Base-by-base conservation (phyloP, 352 stramenopile species). In the Phytopythium delawarense region DNA sequence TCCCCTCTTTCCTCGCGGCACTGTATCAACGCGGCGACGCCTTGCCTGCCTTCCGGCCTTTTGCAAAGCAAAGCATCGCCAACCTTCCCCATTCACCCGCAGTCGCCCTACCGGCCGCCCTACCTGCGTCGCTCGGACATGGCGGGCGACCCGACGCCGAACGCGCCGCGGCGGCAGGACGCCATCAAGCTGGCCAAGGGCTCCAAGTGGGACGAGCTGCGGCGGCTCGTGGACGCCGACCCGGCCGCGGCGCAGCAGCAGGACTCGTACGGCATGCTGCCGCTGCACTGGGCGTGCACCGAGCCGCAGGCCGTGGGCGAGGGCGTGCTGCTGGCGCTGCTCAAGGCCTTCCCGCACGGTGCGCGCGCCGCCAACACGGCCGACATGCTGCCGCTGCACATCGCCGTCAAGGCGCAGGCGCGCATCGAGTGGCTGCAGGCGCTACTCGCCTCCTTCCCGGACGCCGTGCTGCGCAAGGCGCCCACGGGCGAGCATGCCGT, bases 351-450 rank as follows among this genome's bases (percentile, higher is more conserved):
- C 55, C 87, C 87, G 28, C 66, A 78, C 13, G 87, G 84, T 21
- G 84, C 84, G 45, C 79, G 78, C 32, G 64, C 76, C 11, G 67
- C 71, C 34, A 96, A 96, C 67, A 92, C 82, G 49, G 87, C 83
- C 59, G 86, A 91, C 70, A 91, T 93, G 81, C 64, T 96, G 25
- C 87, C 87, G 51, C 71, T 96, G 42, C 87, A 96, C 71, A 96
- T 96, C 62, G 87, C 87, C 16, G 92, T 94, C 70, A 93, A 94
- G 66, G 84, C 84, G 8, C 82, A 96, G 60, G 84, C 81, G 46
- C 89, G 87, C 54, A 90, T 94, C 68, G 86, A 96, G 68, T 94
- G 84, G 84, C 69, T 96, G 25, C 87, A 96, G 64, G 84, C 84
- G 59, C 70, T 96, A 45, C 67, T 96, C 28, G 87, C 84, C 18